Evolutionary conservation across 2,329 filamentous ascomycete genomes (phyloP), one percentile per base, ranked within the genome.

Genomic region (Reticulascus tulasneorum): DNA sequence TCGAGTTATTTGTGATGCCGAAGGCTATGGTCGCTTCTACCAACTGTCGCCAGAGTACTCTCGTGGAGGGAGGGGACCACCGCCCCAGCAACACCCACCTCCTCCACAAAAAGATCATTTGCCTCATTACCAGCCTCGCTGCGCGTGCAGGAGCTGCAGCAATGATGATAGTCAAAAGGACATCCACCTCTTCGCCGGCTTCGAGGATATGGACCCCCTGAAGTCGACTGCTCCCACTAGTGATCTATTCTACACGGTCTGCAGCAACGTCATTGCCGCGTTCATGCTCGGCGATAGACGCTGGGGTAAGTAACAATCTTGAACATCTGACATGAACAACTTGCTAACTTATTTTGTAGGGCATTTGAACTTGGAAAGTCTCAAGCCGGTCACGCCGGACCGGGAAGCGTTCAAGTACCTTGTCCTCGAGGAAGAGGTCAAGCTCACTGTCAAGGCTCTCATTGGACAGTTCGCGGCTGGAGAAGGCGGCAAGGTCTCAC

Each of bases 341-440:
- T n/a, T n/a, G n/a, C n/a, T n/a, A n/a, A n/a, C n/a, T n/a, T n/a
- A n/a, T n/a, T n/a, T n/a, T n/a, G n/a, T n/a, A n/a, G n/a, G n/a
- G 15, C 55, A 65, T 38, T 52, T 73, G 11, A 53, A 59, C 33
- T 43, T 70, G 11, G 58, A 60, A 23, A 48, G 55, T 29, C 55
- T 73, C 37, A 48, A 51, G 30, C 60, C 63, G 7, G 53, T 71
- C 35, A 51, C 57, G 33, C 60, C 63, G 2, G 68, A 72, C 48
- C 63, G 54, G 34, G 66, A 71, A 24, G 67, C 69, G 4, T 73
- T 72, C 63, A 66, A 67, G 49, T 66, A 67, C 38, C 64, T 73
- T 18, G 66, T 71, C 6, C 60, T 73, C 9, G 66, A 73, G 39
- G 59, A 66, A 12, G 65, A 68, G 36, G 55, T 71, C 52, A 73